These are phyloP conservation scores for Tetragonia tetragonoides DNA, from an alignment of 148 eudicot species.

Conservation along the genomic window DNA sequence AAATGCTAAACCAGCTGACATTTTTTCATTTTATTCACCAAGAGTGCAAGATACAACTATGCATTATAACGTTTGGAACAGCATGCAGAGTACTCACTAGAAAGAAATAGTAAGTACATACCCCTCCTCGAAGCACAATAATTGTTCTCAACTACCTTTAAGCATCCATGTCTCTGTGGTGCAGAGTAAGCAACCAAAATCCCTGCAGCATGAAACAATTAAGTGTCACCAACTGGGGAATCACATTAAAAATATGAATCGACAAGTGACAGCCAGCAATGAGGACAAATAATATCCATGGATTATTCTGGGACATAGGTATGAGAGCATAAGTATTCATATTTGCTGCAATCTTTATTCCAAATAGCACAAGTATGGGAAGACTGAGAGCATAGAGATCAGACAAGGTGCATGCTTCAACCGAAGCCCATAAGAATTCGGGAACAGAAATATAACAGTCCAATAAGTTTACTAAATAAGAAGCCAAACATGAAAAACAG, in stretches of 20 bases:
- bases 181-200: conserved; percentile 71
- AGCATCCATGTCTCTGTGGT: conserved; percentile 74
- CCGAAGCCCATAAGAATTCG: background rate
- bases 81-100: background rate
- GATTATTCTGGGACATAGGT: background rate
- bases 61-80: background rate
- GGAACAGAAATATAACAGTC: background rate
- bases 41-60: background rate
- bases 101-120: conserved; percentile 30
- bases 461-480: background rate
- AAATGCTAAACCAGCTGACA: background rate
- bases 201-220: conserved; percentile 45
- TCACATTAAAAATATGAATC: background rate
- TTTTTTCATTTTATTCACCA: background rate
- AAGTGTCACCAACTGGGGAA: background rate
- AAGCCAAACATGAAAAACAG: background rate
- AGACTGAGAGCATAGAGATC: background rate
- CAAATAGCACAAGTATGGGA: background rate
- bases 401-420: background rate
- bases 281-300: background rate
- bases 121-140: conserved; percentile 88
- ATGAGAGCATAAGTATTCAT: background rate
- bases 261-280: background rate
- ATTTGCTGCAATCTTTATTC: background rate
- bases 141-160: conserved; percentile 83